phyloP scores from a whole-genome alignment of 345 rosid species.

The Triadica sebifera region DNA sequence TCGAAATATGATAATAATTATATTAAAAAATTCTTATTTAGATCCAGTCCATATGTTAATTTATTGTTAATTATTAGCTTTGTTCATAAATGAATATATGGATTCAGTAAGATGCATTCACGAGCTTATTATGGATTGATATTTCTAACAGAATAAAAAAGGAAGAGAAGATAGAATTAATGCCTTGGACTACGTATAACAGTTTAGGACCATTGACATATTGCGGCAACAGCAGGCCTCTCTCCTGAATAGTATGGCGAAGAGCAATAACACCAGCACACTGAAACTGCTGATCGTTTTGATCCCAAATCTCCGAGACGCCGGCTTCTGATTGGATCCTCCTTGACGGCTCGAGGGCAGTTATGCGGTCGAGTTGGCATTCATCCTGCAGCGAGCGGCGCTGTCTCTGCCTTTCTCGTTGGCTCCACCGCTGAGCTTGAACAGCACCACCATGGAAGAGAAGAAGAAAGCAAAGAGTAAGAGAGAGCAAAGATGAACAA shows the following conservation, averaged over 20 bases:
- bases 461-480: neutral
- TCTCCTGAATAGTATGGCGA: constrained; percentile 29
- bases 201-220: constrained; percentile 18
- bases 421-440: neutral
- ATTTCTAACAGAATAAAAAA: no score
- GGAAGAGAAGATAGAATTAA: no score
- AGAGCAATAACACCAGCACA: constrained; percentile 43
- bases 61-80: no score
- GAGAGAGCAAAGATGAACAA: neutral
- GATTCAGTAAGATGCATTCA: no score
- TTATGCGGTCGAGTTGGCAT: neutral
- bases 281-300: constrained; percentile 33
- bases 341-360: neutral
- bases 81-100: no score
- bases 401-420: neutral
- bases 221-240: constrained; percentile 42
- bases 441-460: neutral
- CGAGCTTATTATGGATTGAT: no score
- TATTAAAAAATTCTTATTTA: no score
- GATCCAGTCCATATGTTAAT: no score
- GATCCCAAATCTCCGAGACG: constrained; percentile 43
- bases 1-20: no score
- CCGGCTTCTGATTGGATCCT: constrained; percentile 34
- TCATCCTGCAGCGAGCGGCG: neutral
- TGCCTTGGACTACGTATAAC: neutral